phyloP scores from a whole-genome alignment of 139 green algal genomes.

The Micromonas commoda region DNA sequence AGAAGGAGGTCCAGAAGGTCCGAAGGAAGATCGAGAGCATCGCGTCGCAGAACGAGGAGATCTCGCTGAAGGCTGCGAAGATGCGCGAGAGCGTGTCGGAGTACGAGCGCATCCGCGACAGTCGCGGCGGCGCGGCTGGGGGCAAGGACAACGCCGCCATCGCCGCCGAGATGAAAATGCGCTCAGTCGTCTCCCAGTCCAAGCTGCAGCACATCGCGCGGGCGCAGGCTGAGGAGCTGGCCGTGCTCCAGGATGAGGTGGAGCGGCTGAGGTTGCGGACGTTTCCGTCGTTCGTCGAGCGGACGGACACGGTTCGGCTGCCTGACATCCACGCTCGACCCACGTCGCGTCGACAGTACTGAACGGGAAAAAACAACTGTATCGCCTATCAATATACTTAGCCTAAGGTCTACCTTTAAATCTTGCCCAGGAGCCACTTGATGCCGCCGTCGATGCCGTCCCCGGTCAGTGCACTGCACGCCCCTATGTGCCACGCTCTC shows the following conservation, averaged over 20 bases:
- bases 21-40: too few species aligned
- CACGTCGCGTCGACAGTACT: too few species aligned
- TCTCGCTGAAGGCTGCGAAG: conserved; percentile 20
- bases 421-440: not conserved
- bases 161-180: conserved; percentile 19
- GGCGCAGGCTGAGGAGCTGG: conserved; percentile 47
- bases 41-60: too few species aligned
- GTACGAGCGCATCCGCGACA: conserved; percentile 16
- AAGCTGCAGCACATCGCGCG: conserved; percentile 57
- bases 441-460: not conserved
- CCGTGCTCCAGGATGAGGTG: conserved; percentile 41
- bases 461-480: not conserved
- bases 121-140: not conserved
- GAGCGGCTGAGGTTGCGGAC: conserved; percentile 47
- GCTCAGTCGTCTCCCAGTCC: conserved; percentile 44
- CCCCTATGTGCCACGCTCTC: not conserved
- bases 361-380: too few species aligned
- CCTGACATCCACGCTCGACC: too few species aligned
- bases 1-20: too few species aligned
- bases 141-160: conserved; percentile 1
- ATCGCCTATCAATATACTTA: too few species aligned
- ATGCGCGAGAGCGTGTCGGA: conserved; percentile 30
- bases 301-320: too few species aligned
- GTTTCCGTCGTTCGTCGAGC: conserved; percentile 50
- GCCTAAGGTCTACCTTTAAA: too few species aligned